Evolutionary conservation across 2,329 filamentous ascomycete genomes (phyloP).

Genomic region (Sphaerulina populicola): DNA sequence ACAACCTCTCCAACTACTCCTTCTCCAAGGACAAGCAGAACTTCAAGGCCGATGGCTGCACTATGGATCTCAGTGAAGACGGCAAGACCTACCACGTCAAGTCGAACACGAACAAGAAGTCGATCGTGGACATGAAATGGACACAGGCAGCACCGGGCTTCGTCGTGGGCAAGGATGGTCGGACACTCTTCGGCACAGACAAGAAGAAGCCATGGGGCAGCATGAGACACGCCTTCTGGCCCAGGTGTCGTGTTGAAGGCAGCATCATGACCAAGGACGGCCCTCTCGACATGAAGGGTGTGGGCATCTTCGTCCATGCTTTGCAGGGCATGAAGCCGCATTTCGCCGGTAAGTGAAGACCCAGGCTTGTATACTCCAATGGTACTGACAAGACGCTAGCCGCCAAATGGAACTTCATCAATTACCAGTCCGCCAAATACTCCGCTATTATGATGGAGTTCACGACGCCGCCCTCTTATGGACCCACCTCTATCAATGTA

Average conservation of each 20-base stretch:
- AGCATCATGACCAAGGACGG: slow-evolving; percentile 76
- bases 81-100: slow-evolving; percentile 80
- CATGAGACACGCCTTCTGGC: slow-evolving; percentile 94
- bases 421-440: slow-evolving; percentile 80
- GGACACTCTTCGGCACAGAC: slow-evolving; percentile 78
- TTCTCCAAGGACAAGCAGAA: slow-evolving; percentile 76
- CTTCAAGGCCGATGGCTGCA: slow-evolving; percentile 80
- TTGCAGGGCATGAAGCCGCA: slow-evolving; percentile 99
- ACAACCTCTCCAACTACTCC: slow-evolving; percentile 65
- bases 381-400: slow-evolving; percentile 40
- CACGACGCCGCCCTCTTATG: slow-evolving; percentile 88
- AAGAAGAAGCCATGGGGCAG: slow-evolving; percentile 77
- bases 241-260: slow-evolving; percentile 71
- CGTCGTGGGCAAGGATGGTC: slow-evolving; percentile 75
- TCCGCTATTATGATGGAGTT: slow-evolving; percentile 94
- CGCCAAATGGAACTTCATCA: slow-evolving; percentile 82
- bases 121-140: slow-evolving; percentile 79
- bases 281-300: slow-evolving; percentile 71
- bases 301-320: slow-evolving; percentile 71
- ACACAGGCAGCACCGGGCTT: slow-evolving; percentile 71
- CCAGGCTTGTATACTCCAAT: background rate
- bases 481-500: slow-evolving; percentile 71
- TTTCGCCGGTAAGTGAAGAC: slow-evolving; percentile 59
- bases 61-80: slow-evolving; percentile 77
- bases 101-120: slow-evolving; percentile 70